These are phyloP conservation scores for Polyporus arcularius DNA, from an alignment of 768 basidiomycete genomes.

Conservation along the genomic window DNA sequence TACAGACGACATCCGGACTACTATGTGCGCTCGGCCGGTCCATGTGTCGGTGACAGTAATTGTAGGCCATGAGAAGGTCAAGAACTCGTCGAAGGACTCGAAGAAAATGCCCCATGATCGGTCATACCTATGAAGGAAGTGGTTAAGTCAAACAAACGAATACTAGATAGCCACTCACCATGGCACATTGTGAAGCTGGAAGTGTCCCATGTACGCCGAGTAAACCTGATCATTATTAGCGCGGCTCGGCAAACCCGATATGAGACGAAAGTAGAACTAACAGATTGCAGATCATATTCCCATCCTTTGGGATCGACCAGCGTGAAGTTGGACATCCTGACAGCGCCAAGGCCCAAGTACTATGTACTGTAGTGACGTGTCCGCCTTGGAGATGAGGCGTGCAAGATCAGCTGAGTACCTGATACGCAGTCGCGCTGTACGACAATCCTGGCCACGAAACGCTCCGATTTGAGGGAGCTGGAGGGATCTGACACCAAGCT, in stretches of 20 bases:
- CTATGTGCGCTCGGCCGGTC: slow-evolving; percentile 77
- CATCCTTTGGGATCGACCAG: slow-evolving; percentile 76
- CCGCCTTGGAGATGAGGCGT: not conserved
- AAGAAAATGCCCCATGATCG: slow-evolving; percentile 80
- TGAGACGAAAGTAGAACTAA: slow-evolving; percentile 37
- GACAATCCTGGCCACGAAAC: too few relatives aligned
- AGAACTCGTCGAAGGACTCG: slow-evolving; percentile 75
- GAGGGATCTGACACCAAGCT: too few relatives aligned
- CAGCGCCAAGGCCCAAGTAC: slow-evolving; percentile 4
- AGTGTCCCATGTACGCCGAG: slow-evolving; percentile 78
- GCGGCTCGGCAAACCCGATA: not conserved
- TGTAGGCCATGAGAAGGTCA: slow-evolving; percentile 82
- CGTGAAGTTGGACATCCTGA: slow-evolving; percentile 64
- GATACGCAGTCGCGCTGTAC: not conserved
- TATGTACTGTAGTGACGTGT: slow-evolving; percentile 5
- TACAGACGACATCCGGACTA: slow-evolving; percentile 71
- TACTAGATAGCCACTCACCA: slow-evolving; percentile 46
- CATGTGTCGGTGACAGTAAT: slow-evolving; percentile 73
- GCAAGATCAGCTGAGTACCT: not conserved
- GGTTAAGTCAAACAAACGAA: not conserved
- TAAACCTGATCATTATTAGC: slow-evolving; percentile 44
- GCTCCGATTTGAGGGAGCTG: too few relatives aligned
- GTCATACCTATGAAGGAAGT: slow-evolving; percentile 58
- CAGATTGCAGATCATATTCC: slow-evolving; percentile 80
- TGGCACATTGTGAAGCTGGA: slow-evolving; percentile 66